These are phyloP conservation scores for Xylaria sp. DNA, from an alignment of 2,329 filamentous ascomycete genomes.

Conservation along the genomic window DNA sequence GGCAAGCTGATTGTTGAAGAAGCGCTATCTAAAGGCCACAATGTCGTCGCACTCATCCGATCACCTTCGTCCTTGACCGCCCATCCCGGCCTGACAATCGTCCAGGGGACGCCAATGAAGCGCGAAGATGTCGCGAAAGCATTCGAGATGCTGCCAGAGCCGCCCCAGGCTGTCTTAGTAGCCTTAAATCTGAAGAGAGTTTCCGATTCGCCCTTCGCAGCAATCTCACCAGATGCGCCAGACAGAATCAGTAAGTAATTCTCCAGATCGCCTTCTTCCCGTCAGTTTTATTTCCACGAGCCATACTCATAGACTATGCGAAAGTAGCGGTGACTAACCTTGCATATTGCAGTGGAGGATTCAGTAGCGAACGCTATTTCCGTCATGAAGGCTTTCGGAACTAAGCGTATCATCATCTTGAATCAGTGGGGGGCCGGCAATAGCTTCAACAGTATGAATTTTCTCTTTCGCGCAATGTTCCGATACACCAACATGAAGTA, in stretches of 20 bases:
- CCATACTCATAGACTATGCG: background rate
- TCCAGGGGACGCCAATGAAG: conserved; percentile 53
- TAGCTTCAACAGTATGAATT: conserved; percentile 56
- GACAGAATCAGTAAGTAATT: conserved; percentile 51
- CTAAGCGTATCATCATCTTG: conserved; percentile 59
- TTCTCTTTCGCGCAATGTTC: conserved; percentile 57
- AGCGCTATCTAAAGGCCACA: conserved; percentile 53
- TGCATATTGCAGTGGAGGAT: conserved; percentile 51
- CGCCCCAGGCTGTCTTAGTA: conserved; percentile 55
- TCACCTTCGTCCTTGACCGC: conserved; percentile 48
- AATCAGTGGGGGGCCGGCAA: conserved; percentile 61
- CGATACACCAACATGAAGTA: conserved; percentile 57
- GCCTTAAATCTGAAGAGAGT: conserved; percentile 60
- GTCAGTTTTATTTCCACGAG: background rate
- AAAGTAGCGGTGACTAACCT: conserved; percentile 14
- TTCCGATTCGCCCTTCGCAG: conserved; percentile 60
- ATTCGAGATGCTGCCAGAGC: conserved; percentile 43
- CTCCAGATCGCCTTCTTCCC: background rate
- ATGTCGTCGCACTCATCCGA: conserved; percentile 59
- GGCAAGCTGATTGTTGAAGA: conserved; percentile 56
- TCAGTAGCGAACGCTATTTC: conserved; percentile 52
- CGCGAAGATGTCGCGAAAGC: conserved; percentile 52
- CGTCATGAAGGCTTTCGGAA: conserved; percentile 52
- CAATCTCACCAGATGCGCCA: conserved; percentile 52
- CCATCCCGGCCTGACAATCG: conserved; percentile 50